Evolutionary conservation across 306 rosid genomes (phyloP).

Genomic region (Oxytropis ochrocephala): DNA sequence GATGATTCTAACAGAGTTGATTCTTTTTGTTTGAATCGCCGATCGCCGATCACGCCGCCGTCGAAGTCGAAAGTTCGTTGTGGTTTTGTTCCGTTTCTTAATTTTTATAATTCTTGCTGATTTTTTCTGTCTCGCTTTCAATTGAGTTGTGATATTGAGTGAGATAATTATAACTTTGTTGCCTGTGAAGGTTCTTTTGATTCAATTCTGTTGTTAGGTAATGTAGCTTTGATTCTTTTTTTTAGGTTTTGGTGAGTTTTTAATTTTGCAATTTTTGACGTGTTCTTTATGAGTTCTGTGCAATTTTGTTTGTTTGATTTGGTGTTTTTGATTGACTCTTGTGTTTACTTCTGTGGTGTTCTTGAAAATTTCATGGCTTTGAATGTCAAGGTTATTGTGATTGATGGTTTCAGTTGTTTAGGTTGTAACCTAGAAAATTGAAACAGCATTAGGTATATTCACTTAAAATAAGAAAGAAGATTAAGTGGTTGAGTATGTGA

Average conservation of each 20-base stretch:
- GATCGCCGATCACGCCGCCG: not conserved
- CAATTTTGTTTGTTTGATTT: not conserved
- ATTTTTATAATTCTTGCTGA: not conserved
- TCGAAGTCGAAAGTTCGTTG: conserved; percentile 40
- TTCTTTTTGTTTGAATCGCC: not conserved
- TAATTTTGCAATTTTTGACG: not conserved
- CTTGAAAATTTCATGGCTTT: not conserved
- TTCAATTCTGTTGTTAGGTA: conserved; percentile 26
- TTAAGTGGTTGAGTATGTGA: not conserved
- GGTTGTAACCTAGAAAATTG: not conserved
- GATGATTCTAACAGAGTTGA: not conserved
- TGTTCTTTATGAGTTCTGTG: not conserved
- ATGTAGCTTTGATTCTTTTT: not conserved
- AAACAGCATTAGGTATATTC: not conserved
- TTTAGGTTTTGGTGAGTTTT: not conserved
- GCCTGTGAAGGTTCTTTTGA: not conserved
- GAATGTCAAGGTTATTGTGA: not conserved
- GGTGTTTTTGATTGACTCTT: not conserved
- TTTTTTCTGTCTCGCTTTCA: not conserved
- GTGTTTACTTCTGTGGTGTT: not conserved
- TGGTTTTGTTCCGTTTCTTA: conserved; percentile 14
- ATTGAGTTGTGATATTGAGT: not conserved
- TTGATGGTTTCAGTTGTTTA: not conserved
- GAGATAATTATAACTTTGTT: not conserved
- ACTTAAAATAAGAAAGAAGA: not conserved